Evolutionary conservation across 1,139 yeast species (phyloP).

Genomic region (Yarrowia galli): DNA sequence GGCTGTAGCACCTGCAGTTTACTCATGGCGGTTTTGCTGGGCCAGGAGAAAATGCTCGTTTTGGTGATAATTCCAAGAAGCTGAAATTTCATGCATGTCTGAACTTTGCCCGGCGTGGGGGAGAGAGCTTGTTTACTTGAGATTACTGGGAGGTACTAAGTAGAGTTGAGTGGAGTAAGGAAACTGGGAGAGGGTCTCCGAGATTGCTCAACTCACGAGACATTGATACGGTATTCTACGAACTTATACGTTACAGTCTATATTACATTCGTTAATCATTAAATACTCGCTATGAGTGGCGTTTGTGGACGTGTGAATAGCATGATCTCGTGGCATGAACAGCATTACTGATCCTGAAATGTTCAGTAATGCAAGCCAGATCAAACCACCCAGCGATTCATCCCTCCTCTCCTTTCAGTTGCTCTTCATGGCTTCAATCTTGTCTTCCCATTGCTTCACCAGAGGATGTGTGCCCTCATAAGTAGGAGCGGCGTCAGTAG

Average conservation of each 20-base stretch:
- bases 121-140: not conserved
- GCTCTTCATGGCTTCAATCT: not conserved
- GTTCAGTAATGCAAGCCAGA: no score
- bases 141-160: not conserved
- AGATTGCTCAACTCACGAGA: not conserved
- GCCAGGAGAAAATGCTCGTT: not conserved
- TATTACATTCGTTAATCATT: constrained; percentile 14
- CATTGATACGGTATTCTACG: not conserved
- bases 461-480: constrained; percentile 52
- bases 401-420: not conserved
- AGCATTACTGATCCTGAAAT: no score
- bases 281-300: not conserved
- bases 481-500: constrained; percentile 54
- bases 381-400: no score
- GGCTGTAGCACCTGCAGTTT: constrained; percentile 29
- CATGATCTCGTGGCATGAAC: not conserved
- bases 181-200: not conserved
- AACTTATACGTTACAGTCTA: not conserved
- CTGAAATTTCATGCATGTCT: constrained; percentile 27
- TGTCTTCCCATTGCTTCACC: constrained; percentile 52
- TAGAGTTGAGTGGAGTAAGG: not conserved
- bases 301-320: not conserved
- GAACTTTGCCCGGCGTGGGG: not conserved
- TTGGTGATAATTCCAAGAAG: not conserved
- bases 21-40: constrained; percentile 17